Conservation (phyloP, 2,329 filamentous ascomycete species). For the Colletotrichum melonis region DNA sequence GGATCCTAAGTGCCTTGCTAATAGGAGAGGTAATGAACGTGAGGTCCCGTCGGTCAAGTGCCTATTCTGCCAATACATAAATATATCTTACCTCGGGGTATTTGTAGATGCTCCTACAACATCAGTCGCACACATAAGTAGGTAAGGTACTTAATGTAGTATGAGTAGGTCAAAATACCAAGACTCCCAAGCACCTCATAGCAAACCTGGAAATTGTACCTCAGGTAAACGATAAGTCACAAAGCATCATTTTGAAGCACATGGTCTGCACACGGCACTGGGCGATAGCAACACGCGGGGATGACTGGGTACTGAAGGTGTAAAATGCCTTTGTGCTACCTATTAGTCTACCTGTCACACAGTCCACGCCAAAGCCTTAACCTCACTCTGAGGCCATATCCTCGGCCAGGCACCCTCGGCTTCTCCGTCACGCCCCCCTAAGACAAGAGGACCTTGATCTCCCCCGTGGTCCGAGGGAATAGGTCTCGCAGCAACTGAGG, state of each 20-base stretch:
- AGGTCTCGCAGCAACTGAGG: conserved; percentile 51
- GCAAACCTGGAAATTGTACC: background rate
- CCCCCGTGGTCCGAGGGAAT: conserved; percentile 70
- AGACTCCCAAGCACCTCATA: background rate
- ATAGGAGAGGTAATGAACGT: too few species aligned
- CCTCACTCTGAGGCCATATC: background rate
- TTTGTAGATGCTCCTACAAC: background rate
- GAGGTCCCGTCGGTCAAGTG: background rate
- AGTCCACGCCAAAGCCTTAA: background rate
- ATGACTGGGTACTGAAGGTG: background rate
- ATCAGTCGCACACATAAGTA: background rate
- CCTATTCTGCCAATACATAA: background rate
- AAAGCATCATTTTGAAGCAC: background rate
- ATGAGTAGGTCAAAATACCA: background rate
- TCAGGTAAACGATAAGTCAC: background rate
- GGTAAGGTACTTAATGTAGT: too few species aligned
- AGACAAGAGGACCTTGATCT: conserved; percentile 70
- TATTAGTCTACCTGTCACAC: background rate
- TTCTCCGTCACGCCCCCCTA: conserved; percentile 41
- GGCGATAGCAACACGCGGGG: background rate
- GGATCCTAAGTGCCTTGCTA: too few species aligned
- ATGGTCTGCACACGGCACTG: background rate
- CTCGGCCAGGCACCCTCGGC: background rate
- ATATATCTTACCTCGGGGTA: background rate
- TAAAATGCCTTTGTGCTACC: background rate